These are phyloP conservation scores for Plasmodium coatneyi DNA, from an alignment of 169 alveolate species.

Conservation along the genomic window DNA sequence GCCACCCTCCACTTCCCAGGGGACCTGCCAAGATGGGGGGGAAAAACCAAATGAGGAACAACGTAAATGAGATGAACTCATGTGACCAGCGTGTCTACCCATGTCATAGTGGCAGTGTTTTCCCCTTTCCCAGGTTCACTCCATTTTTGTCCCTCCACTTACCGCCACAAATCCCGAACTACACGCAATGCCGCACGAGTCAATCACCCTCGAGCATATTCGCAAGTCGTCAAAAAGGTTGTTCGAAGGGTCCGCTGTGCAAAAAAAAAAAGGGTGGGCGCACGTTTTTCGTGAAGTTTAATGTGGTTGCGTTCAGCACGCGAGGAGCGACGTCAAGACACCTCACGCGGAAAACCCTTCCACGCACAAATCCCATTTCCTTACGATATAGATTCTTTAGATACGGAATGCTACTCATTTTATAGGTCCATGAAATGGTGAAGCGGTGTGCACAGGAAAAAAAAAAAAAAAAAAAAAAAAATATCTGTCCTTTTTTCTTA, in stretches of 20 bases:
- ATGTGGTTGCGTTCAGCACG: neutral
- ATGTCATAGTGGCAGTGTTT: neutral
- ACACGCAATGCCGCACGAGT: conserved; percentile 67
- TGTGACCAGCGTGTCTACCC: neutral
- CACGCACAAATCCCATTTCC: neutral
- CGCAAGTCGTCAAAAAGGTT: conserved; percentile 28
- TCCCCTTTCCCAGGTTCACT: neutral
- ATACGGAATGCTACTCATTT: conserved; percentile 38
- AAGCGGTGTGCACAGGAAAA: neutral
- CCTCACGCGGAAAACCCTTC: neutral
- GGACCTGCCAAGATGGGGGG: conserved; percentile 49
- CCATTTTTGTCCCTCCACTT: neutral
- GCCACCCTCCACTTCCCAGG: conserved; percentile 88
- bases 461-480: conserved; percentile 10
- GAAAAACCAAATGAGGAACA: neutral
- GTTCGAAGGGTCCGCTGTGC: conserved; percentile 63
- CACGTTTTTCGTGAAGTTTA: neutral
- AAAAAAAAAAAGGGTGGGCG: neutral
- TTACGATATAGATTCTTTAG: conserved; percentile 61
- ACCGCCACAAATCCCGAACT: conserved; percentile 68
- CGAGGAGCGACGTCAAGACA: neutral
- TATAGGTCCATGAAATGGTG: conserved; percentile 8
- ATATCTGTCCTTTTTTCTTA: neutral
- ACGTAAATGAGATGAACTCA: neutral
- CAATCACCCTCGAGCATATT: conserved; percentile 48